A percentile compares a stretch with the other conserved stretches of the same genome.
Evolutionary conservation across 2,329 filamentous ascomycete species (phyloP).

Genomic region (Talaromyces sp.): DNA sequence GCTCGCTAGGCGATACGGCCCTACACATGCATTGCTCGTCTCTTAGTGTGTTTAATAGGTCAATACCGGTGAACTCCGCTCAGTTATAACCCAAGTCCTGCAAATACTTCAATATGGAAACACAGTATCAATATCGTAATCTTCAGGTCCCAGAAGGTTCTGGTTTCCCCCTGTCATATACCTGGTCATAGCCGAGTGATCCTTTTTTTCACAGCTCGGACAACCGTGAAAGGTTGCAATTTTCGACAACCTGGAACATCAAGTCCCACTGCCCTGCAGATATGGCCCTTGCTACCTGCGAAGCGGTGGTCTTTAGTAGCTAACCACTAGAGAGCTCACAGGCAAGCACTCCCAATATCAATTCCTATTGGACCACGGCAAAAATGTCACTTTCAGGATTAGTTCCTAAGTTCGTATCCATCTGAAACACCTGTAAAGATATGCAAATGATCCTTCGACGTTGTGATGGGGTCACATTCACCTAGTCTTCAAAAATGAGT

Average conservation of each 20-base stretch:
- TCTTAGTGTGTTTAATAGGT: not conserved
- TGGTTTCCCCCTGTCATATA: not conserved
- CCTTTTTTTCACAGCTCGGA: not conserved
- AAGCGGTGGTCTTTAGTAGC: not conserved
- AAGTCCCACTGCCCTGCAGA: slow-evolving; percentile 6
- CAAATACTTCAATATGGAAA: not conserved
- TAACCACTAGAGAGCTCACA: not conserved
- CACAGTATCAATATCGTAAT: not conserved
- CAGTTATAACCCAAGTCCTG: not conserved
- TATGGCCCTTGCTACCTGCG: not conserved
- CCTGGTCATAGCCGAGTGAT: not conserved
- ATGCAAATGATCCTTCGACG: not conserved
- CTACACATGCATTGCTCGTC: not conserved
- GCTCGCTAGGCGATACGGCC: not conserved
- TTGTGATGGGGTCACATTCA: not conserved
- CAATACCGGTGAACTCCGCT: not conserved
- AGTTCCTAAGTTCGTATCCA: not conserved
- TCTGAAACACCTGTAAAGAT: not conserved
- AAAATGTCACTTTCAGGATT: not conserved
- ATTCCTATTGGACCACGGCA: not conserved
- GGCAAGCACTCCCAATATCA: not conserved
- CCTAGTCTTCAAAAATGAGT: not conserved
- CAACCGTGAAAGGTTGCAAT: not conserved
- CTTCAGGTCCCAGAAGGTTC: not conserved
- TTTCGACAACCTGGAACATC: slow-evolving; percentile 18